Conservation (phyloP, 345 rosid species). For the Salix arbutifolia region DNA sequence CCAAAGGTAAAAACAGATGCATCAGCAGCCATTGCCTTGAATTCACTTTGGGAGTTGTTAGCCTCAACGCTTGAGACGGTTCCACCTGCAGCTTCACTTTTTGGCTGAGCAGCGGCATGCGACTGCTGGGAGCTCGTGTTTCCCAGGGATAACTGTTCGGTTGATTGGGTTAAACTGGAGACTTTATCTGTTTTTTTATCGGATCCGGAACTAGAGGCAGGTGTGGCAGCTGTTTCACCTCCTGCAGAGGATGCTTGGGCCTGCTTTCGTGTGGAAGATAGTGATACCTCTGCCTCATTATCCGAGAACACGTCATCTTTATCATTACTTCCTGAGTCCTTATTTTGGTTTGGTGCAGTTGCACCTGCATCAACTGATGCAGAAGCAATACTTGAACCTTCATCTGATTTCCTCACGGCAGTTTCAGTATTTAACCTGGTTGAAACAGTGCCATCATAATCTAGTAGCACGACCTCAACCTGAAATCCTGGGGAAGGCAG, state of each 20-base stretch:
- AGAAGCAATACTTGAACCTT: conserved; percentile 34
- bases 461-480: conserved; percentile 52
- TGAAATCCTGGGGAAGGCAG: conserved; percentile 89
- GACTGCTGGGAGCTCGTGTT: conserved; percentile 6
- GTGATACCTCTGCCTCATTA: conserved; percentile 61
- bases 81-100: conserved; percentile 14
- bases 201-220: conserved; percentile 11
- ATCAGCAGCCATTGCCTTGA: conserved; percentile 84
- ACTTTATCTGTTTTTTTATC: conserved; percentile 36
- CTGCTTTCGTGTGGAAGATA: conserved; percentile 31
- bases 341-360: conserved; percentile 36
- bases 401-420: conserved; percentile 35
- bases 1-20: conserved; percentile 86
- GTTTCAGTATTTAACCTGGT: conserved; percentile 28
- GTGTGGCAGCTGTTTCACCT: conserved; percentile 3
- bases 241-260: conserved; percentile 29
- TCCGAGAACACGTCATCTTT: conserved; percentile 86
- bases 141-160: conserved; percentile 47
- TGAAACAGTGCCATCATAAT: conserved; percentile 33
- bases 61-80: conserved; percentile 21
- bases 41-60: conserved; percentile 39
- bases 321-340: conserved; percentile 38
- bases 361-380: conserved; percentile 27
- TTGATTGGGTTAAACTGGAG: conserved; percentile 33
- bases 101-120: conserved; percentile 16